Conservation (phyloP, 192 early-diverging fungal species). For the Chytriomyces confervae region DNA sequence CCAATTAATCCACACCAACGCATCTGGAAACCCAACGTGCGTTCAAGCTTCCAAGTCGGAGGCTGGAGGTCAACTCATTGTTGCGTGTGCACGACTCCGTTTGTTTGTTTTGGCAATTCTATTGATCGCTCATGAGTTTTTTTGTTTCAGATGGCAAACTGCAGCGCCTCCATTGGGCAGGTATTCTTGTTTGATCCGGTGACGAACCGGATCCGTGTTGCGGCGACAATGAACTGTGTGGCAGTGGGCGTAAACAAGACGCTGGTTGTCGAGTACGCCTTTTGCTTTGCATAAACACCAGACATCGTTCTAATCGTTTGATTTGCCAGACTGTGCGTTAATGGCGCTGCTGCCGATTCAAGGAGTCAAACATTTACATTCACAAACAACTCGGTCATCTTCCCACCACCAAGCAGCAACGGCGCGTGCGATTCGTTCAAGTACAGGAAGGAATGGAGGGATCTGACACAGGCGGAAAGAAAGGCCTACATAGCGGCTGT, state of each 20-base stretch:
- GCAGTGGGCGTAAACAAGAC: background rate
- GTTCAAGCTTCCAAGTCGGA: conserved; percentile 14
- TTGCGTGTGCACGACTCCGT: conserved; percentile 6
- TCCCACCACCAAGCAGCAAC: background rate
- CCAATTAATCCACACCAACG: conserved; percentile 23
- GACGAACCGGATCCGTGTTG: conserved; percentile 9
- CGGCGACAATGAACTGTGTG: conserved; percentile 1
- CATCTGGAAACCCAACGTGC: conserved; percentile 2
- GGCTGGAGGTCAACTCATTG: conserved; percentile 20
- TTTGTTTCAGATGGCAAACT: conserved; percentile 8
- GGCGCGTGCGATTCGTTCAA: background rate
- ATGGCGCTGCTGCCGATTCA: background rate
- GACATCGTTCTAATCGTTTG: background rate
- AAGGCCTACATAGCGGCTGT: background rate
- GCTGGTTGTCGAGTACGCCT: background rate
- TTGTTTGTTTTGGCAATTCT: background rate
- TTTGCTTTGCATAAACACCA: background rate
- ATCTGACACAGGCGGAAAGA: background rate
- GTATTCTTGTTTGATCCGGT: conserved; percentile 9
- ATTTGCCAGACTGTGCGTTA: conserved; percentile 9
- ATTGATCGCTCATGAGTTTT: background rate
- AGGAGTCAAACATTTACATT: background rate
- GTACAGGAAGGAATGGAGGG: conserved; percentile 3
- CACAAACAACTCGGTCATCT: background rate
- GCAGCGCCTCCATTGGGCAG: conserved; percentile 12